Evolutionary conservation across 306 rosid genomes (phyloP).

Genomic region (Gleditsia sinensis): DNA sequence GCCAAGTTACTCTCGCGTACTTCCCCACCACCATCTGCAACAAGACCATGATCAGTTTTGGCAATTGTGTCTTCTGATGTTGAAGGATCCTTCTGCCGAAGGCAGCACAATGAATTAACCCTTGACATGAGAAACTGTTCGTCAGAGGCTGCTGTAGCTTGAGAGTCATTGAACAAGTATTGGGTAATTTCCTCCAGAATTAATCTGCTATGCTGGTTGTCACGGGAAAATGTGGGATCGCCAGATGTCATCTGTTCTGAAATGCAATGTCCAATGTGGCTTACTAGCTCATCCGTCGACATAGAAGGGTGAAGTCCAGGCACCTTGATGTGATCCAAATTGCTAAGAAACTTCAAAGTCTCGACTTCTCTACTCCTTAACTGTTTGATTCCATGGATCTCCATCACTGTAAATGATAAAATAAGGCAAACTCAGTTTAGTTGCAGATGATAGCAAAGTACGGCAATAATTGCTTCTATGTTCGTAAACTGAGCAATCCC

Average conservation of each 20-base stretch:
- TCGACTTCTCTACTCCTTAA: slow-evolving; percentile 42
- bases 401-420: slow-evolving; percentile 40
- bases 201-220: slow-evolving; percentile 41
- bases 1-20: slow-evolving; percentile 31
- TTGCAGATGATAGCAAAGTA: not conserved
- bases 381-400: slow-evolving; percentile 37
- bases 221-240: slow-evolving; percentile 36
- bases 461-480: not conserved
- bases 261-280: slow-evolving; percentile 66
- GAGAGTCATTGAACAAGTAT: slow-evolving; percentile 61
- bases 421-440: not conserved
- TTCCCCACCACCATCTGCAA: slow-evolving; percentile 18
- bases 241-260: slow-evolving; percentile 56
- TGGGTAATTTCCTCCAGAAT: slow-evolving; percentile 70
- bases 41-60: not conserved
- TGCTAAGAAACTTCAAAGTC: slow-evolving; percentile 48
- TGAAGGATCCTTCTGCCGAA: slow-evolving; percentile 68
- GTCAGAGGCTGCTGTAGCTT: slow-evolving; percentile 44
- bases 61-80: slow-evolving; percentile 37
- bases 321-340: slow-evolving; percentile 61
- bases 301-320: slow-evolving; percentile 67
- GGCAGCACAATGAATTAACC: slow-evolving; percentile 75
- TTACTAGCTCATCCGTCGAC: slow-evolving; percentile 74
- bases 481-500: not conserved
- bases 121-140: slow-evolving; percentile 70